Evolutionary conservation across 1,284 basidiomycete genomes (phyloP).

Genomic region (Ceratorhiza oryzae-sativae): DNA sequence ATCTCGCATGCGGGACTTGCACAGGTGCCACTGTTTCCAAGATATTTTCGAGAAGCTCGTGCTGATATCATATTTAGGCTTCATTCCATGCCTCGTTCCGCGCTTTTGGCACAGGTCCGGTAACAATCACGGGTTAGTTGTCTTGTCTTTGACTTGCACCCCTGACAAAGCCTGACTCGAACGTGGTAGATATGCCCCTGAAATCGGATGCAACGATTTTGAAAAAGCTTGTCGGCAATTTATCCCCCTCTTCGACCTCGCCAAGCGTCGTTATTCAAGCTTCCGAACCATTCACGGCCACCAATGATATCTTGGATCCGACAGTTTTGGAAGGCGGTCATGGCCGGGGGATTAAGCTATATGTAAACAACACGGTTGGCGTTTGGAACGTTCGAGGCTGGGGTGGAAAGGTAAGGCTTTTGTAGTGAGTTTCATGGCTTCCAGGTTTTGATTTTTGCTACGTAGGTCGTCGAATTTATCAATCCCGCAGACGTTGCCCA

Average conservation of each 20-base stretch:
- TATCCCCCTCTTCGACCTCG: neutral
- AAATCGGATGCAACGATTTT: slow-evolving; percentile 40
- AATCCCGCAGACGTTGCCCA: slow-evolving; percentile 32
- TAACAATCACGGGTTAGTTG: slow-evolving; percentile 39
- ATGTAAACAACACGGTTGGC: slow-evolving; percentile 37
- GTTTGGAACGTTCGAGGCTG: slow-evolving; percentile 41
- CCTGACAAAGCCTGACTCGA: neutral
- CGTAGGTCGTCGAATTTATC: slow-evolving; percentile 39
- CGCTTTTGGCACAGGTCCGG: slow-evolving; percentile 41
- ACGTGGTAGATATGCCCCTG: slow-evolving; percentile 25
- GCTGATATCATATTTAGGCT: slow-evolving; percentile 13
- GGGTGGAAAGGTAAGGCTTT: slow-evolving; percentile 36
- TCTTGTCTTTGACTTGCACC: neutral
- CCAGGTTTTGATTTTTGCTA: neutral
- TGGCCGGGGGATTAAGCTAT: slow-evolving; percentile 41
- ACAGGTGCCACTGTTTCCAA: slow-evolving; percentile 19
- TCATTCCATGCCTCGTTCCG: slow-evolving; percentile 42
- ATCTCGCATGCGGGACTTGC: neutral
- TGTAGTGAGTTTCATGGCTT: neutral
- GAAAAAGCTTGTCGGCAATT: slow-evolving; percentile 38
- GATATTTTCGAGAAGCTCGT: neutral
- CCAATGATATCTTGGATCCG: slow-evolving; percentile 40
- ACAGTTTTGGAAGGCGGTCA: slow-evolving; percentile 21
- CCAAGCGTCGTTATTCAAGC: slow-evolving; percentile 40
- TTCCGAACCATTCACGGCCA: slow-evolving; percentile 32